phyloP scores from a whole-genome alignment of 2,329 filamentous ascomycete species.

The Colletotrichum sojae region DNA sequence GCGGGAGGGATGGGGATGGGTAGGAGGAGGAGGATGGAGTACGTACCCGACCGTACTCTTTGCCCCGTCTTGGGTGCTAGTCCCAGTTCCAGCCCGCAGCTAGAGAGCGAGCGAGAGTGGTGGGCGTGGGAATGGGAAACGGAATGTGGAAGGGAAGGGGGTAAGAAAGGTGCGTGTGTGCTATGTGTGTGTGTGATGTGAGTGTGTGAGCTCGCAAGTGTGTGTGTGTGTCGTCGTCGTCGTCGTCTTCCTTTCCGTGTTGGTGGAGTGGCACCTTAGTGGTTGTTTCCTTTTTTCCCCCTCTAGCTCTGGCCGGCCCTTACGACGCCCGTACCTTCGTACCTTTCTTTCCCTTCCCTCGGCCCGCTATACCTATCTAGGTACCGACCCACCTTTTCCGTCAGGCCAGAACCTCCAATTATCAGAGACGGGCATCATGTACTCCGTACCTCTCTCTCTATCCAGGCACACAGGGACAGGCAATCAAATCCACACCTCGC shows the following conservation, averaged over 20 bases:
- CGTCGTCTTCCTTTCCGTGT: slow-evolving; percentile 12
- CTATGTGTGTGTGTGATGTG: slow-evolving; percentile 7
- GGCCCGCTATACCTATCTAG: too few relatives aligned
- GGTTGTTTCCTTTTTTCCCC: slow-evolving; percentile 26
- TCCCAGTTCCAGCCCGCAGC: background rate
- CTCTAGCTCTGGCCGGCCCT: background rate
- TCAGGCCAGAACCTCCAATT: too few relatives aligned
- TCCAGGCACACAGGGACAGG: too few relatives aligned
- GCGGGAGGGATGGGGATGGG: background rate
- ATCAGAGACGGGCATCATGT: too few relatives aligned
- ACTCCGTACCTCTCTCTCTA: too few relatives aligned
- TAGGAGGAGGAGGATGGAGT: too few relatives aligned
- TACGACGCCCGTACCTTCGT: too few relatives aligned
- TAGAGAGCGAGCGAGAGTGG: background rate
- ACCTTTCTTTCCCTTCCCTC: too few relatives aligned
- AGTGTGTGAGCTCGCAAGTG: slow-evolving; percentile 35
- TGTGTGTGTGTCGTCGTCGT: background rate
- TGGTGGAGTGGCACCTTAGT: slow-evolving; percentile 38
- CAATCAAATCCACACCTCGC: too few relatives aligned
- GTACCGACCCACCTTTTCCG: too few relatives aligned
- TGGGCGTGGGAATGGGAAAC: slow-evolving; percentile 13
- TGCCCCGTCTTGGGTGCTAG: slow-evolving; percentile 15
- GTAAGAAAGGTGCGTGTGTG: slow-evolving; percentile 2
- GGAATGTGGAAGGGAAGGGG: slow-evolving; percentile 14
- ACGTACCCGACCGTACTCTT: background rate